These are phyloP conservation scores for Dactylella cylindrospora DNA, from an alignment of 2,329 filamentous ascomycete species.

Conservation along the genomic window DNA sequence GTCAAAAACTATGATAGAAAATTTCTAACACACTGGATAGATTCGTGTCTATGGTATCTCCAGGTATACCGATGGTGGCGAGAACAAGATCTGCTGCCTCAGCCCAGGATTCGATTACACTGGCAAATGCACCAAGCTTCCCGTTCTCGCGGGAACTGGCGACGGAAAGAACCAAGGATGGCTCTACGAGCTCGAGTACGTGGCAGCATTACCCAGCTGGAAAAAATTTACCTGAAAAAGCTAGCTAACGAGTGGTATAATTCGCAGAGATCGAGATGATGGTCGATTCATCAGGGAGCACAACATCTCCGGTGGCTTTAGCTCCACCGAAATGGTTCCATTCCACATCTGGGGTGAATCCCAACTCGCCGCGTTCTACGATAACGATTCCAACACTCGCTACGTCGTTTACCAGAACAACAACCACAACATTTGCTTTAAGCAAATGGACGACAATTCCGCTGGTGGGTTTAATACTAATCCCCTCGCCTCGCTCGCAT, in stretches of 20 bases:
- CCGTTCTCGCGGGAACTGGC: conserved; percentile 6
- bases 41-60: no score
- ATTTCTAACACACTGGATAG: no score
- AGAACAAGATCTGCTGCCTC: no score
- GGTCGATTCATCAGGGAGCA: background rate
- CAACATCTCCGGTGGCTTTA: background rate
- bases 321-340: no score
- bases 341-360: background rate
- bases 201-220: background rate
- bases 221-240: background rate
- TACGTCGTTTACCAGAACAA: background rate
- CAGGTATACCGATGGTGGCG: no score
- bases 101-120: no score
- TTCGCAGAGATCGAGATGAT: background rate
- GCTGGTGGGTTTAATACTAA: conserved; percentile 1
- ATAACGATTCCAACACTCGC: background rate
- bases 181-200: conserved; percentile 3
- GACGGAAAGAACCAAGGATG: background rate
- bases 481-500: no score
- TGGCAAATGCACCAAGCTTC: background rate
- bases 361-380: conserved; percentile 2
- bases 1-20: no score
- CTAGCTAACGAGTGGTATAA: background rate
- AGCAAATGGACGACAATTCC: background rate
- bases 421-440: conserved; percentile 1